Evolutionary conservation across 441 rosid species (phyloP).

Genomic region (Syzygium syzygioides): DNA sequence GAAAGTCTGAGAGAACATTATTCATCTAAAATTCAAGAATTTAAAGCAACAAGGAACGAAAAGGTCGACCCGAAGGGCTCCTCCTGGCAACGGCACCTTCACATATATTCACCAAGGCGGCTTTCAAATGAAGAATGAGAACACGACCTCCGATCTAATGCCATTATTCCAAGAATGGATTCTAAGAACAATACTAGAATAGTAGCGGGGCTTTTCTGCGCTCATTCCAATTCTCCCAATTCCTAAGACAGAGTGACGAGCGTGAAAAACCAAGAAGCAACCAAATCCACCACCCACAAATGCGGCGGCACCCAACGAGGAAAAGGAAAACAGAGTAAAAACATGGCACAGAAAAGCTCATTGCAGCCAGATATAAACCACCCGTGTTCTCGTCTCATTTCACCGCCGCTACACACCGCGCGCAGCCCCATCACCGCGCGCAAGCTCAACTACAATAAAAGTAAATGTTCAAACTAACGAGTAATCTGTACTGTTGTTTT

Average conservation of each 20-base stretch:
- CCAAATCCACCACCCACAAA: not conserved
- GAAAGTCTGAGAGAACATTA: not conserved
- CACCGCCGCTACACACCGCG: not conserved
- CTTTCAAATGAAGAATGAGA: not conserved
- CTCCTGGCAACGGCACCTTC: not conserved
- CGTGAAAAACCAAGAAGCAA: not conserved
- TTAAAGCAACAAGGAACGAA: not conserved
- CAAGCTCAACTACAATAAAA: not conserved
- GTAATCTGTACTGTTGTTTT: not conserved
- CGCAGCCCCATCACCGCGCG: not conserved
- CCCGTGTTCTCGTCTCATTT: not conserved
- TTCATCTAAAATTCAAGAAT: not conserved
- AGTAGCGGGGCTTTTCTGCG: not conserved
- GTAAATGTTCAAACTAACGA: not conserved
- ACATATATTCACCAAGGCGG: not conserved
- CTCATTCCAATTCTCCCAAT: not conserved
- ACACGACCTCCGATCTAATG: not conserved
- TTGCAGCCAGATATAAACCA: not conserved
- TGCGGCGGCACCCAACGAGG: not conserved
- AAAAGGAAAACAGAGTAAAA: not conserved
- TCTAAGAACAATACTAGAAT: not conserved
- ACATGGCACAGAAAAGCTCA: not conserved
- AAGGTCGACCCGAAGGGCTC: not conserved
- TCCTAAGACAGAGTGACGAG: not conserved
- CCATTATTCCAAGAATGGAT: not conserved